Conservation (phyloP, 225 moss, liverwort and hornwort species). For the Marchantia paleacea region DNA sequence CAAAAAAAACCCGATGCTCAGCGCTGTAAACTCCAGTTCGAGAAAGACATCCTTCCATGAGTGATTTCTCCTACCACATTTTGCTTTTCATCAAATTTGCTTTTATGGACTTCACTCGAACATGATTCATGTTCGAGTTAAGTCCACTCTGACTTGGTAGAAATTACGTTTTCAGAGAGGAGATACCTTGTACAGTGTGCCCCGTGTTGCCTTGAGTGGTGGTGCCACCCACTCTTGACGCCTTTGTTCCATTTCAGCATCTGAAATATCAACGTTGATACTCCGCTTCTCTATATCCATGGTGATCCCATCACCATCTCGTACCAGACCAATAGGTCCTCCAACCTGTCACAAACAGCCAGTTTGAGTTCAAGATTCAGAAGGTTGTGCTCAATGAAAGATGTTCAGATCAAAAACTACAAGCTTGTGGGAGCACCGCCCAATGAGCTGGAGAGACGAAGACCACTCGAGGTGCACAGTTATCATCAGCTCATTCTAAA, state of each 20-base stretch:
- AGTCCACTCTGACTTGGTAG: too few relatives aligned
- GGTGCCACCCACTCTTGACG: constrained; percentile 65
- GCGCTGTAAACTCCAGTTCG: too few relatives aligned
- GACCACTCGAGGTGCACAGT: too few relatives aligned
- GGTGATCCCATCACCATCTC: constrained; percentile 72
- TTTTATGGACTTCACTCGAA: too few relatives aligned
- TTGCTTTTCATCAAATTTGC: too few relatives aligned
- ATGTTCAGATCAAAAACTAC: not conserved
- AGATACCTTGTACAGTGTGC: constrained; percentile 73
- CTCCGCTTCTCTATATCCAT: constrained; percentile 73
- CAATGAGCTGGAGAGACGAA: not conserved
- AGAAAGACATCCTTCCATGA: too few relatives aligned
- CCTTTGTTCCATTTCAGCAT: constrained; percentile 54
- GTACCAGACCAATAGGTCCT: constrained; percentile 76
- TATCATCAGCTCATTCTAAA: too few relatives aligned
- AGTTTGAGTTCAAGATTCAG: not conserved
- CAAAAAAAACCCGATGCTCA: too few relatives aligned
- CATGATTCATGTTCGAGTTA: too few relatives aligned
- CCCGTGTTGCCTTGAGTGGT: constrained; percentile 65
- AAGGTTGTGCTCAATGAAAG: not conserved
- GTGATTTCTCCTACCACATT: too few relatives aligned
- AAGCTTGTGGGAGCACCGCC: not conserved
- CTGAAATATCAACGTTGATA: constrained; percentile 68
- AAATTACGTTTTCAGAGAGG: too few relatives aligned
- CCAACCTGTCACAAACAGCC: constrained; percentile 45